These are phyloP conservation scores for Auricularia cornea DNA, from an alignment of 768 basidiomycete species.

Conservation along the genomic window DNA sequence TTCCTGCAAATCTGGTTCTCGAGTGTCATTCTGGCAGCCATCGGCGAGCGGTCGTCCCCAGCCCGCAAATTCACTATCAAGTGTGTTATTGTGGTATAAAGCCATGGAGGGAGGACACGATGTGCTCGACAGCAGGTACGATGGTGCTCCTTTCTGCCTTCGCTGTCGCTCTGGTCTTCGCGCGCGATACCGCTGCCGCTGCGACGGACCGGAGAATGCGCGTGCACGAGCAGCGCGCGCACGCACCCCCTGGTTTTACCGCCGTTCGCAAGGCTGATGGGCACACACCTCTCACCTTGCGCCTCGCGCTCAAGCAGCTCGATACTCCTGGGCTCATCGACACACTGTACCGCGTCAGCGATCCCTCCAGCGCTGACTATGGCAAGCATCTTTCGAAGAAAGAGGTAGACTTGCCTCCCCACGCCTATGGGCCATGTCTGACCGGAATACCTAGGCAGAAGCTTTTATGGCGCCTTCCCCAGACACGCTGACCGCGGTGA, in stretches of 20 bases:
- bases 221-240: neutral
- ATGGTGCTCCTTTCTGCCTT: too few relatives aligned
- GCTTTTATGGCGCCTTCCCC: conserved; percentile 2
- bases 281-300: neutral
- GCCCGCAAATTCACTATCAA: too few relatives aligned
- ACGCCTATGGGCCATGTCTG: neutral
- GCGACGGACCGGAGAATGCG: neutral
- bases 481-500: conserved; percentile 4
- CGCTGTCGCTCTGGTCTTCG: too few relatives aligned
- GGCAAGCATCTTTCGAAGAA: neutral
- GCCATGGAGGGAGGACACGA: too few relatives aligned
- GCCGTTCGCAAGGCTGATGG: neutral
- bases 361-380: neutral
- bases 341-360: neutral
- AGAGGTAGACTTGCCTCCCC: neutral
- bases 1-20: too few relatives aligned
- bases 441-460: neutral
- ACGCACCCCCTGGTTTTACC: neutral
- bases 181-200: too few relatives aligned
- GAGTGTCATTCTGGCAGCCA: too few relatives aligned
- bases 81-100: too few relatives aligned
- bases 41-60: too few relatives aligned
- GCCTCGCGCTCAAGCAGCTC: neutral
- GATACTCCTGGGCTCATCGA: neutral
- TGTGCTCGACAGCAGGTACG: too few relatives aligned